phyloP scores from a whole-genome alignment of 2,329 filamentous ascomycete species.

The Talaromyces sp. region DNA sequence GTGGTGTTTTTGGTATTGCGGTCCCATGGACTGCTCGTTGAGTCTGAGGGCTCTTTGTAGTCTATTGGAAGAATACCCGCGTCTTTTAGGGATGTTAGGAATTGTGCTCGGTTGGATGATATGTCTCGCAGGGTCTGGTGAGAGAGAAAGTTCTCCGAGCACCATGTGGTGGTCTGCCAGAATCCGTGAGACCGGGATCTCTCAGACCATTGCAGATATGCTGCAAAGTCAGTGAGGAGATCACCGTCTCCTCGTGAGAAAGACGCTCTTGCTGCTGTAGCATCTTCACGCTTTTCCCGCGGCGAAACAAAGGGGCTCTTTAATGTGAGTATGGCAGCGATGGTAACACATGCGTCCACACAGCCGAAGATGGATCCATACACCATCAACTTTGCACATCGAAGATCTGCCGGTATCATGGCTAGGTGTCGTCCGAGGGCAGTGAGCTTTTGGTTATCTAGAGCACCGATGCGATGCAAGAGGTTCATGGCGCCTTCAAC shows the following conservation, averaged over 20 bases:
- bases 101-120: conserved; percentile 77
- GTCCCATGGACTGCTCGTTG: conserved; percentile 39
- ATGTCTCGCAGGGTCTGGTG: conserved; percentile 84
- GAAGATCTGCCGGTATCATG: conserved; percentile 88
- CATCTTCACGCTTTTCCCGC: conserved; percentile 74
- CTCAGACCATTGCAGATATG: conserved; percentile 77
- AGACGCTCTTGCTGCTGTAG: conserved; percentile 67
- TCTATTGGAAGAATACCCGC: conserved; percentile 68
- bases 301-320: conserved; percentile 83
- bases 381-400: conserved; percentile 91
- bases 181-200: conserved; percentile 49
- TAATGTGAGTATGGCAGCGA: conserved; percentile 87
- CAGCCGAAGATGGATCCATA: conserved; percentile 93
- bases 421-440: conserved; percentile 89
- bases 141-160: conserved; percentile 79
- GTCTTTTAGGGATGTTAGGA: conserved; percentile 78
- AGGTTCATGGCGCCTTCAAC: conserved; percentile 80
- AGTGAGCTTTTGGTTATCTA: conserved; percentile 81
- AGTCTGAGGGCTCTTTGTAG: conserved; percentile 31
- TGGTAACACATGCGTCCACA: conserved; percentile 79
- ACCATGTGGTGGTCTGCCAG: conserved; percentile 61
- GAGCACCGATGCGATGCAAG: conserved; percentile 78
- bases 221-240: conserved; percentile 77
- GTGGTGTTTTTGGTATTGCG: conserved; percentile 33
- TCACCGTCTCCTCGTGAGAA: conserved; percentile 79